These are phyloP conservation scores for Lolium rigidum DNA, from an alignment of 176 grass and related monocot genomes.

Conservation along the genomic window DNA sequence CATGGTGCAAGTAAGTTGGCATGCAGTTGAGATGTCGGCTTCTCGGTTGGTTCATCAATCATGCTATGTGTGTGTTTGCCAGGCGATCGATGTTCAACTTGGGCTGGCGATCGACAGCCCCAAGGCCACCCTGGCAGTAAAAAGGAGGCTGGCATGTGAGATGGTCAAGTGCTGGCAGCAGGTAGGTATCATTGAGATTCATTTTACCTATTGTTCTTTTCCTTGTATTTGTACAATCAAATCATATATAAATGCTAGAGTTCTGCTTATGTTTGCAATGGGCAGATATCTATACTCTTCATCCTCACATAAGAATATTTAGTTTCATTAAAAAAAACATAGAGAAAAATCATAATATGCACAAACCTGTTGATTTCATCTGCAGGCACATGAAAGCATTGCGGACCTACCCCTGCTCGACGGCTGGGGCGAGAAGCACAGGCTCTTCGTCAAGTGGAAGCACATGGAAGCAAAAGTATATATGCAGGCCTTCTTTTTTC, in stretches of 20 bases:
- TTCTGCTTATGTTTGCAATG: no score
- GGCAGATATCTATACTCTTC: no score
- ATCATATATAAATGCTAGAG: no score
- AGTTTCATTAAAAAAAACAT: no score
- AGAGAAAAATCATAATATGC: no score
- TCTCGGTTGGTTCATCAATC: slow-evolving; percentile 7
- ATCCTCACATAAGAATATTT: no score
- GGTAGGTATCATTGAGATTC: slow-evolving; percentile 45
- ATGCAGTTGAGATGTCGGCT: slow-evolving; percentile 39
- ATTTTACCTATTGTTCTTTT: background rate
- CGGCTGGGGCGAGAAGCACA: slow-evolving; percentile 89
- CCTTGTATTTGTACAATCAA: no score
- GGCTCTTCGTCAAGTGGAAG: slow-evolving; percentile 88
- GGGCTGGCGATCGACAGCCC: slow-evolving; percentile 95
- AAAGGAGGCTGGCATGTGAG: slow-evolving; percentile 96
- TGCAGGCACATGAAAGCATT: slow-evolving; percentile 82
- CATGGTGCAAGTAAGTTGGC: background rate
- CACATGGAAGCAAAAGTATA: slow-evolving; percentile 84
- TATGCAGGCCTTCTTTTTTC: slow-evolving; percentile 25
- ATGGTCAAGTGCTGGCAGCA: slow-evolving; percentile 97
- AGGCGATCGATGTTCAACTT: slow-evolving; percentile 97
- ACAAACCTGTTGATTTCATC: background rate
- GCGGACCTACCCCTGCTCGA: slow-evolving; percentile 63
- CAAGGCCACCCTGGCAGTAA: slow-evolving; percentile 91
- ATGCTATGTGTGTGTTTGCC: slow-evolving; percentile 19